Conservation (phyloP, 257 asterid genomes). For the Capsicum baccatum region DNA sequence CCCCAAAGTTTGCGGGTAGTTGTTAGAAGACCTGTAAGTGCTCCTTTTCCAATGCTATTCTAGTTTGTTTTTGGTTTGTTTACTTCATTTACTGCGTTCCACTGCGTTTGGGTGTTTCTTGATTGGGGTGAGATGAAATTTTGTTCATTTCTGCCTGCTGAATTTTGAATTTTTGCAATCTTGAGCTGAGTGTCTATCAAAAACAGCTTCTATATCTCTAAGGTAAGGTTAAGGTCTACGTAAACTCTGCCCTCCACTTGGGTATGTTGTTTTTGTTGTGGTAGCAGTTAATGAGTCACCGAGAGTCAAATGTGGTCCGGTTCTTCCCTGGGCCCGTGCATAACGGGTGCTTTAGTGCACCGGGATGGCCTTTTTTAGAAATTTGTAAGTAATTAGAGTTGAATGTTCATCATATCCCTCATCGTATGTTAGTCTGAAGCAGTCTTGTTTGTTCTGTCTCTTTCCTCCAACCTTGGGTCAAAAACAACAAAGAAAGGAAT, state of each 20-base stretch:
- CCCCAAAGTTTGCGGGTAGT: constrained; percentile 67
- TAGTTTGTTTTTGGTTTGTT: not conserved
- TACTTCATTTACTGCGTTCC: constrained; percentile 5
- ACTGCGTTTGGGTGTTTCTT: constrained; percentile 16
- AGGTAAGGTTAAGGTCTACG: too few relatives aligned
- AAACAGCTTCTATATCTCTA: too few relatives aligned
- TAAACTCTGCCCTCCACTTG: too few relatives aligned
- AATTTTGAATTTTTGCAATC: not conserved
- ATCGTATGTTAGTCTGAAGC: not conserved
- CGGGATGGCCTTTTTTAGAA: not conserved
- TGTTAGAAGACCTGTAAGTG: constrained; percentile 88
- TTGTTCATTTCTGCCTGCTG: not conserved
- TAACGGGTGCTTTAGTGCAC: too few relatives aligned
- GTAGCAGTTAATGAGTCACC: not conserved
- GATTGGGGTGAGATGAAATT: not conserved
- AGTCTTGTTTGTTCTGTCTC: constrained; percentile 5
- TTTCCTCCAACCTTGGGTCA: not conserved
- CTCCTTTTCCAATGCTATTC: not conserved
- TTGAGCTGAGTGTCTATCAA: too few relatives aligned
- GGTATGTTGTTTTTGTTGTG: too few relatives aligned
- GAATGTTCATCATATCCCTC: not conserved
- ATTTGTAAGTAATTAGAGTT: not conserved
- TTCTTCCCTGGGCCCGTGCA: too few relatives aligned
- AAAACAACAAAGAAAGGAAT: not conserved
- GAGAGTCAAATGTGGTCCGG: not conserved